Conservation (phyloP, 163 green algal genomes). For the Scenedesmus sp. region DNA sequence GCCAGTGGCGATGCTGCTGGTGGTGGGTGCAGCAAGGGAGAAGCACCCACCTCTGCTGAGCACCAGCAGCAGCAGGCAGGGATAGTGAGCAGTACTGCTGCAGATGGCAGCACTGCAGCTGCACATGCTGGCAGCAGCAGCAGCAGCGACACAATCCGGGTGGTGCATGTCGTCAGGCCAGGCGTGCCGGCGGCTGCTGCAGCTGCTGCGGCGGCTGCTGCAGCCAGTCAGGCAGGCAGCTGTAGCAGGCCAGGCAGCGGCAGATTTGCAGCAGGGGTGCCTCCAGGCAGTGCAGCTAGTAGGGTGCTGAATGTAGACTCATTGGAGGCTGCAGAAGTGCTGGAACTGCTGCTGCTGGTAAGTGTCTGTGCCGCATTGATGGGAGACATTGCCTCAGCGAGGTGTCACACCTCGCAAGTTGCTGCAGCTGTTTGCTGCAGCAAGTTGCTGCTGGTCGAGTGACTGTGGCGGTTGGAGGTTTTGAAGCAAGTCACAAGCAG, state of each 20-base stretch:
- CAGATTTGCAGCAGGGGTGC: not conserved
- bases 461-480: too few relatives aligned
- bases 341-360: conserved; percentile 63
- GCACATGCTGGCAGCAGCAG: not conserved
- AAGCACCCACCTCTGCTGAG: not conserved
- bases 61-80: not conserved
- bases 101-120: not conserved
- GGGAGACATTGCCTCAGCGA: too few relatives aligned
- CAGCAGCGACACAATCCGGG: not conserved
- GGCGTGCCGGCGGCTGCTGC: conserved; percentile 5
- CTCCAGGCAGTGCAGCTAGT: not conserved
- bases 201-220: not conserved
- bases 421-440: too few relatives aligned
- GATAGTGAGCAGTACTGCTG: not conserved
- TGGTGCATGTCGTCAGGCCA: conserved; percentile 39
- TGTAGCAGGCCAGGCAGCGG: not conserved
- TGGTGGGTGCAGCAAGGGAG: not conserved
- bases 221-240: not conserved
- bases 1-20: not conserved
- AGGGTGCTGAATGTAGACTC: conserved; percentile 24
- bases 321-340: conserved; percentile 52
- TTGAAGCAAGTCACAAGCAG: too few relatives aligned
- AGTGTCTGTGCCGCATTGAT: not conserved
- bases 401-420: too few relatives aligned
- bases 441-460: too few relatives aligned